Percentiles rank a stretch among this genome's conserved stretches.
Evolutionary conservation across 1,284 basidiomycete species (phyloP).

Genomic region (Serendipita sp.): DNA sequence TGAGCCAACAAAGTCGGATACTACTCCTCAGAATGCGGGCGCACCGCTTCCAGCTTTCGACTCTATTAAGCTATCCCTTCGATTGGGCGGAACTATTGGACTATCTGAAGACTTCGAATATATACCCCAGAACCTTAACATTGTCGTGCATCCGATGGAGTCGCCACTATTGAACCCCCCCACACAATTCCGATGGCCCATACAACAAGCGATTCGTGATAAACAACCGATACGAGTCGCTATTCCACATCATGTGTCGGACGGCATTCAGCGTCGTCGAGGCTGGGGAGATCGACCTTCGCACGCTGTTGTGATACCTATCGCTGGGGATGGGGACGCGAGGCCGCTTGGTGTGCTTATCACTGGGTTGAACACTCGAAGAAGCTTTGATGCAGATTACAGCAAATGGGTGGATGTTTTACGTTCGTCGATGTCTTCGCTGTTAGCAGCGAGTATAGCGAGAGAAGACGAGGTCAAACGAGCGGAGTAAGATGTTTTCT

Average conservation of each 20-base stretch:
- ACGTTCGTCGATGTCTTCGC: constrained; percentile 12
- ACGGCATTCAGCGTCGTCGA: constrained; percentile 10
- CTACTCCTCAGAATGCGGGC: background rate
- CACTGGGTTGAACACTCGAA: constrained; percentile 16
- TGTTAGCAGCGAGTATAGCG: constrained; percentile 15
- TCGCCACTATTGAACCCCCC: background rate
- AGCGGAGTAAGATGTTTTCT: constrained; percentile 15
- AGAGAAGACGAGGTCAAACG: constrained; percentile 17
- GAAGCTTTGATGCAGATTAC: constrained; percentile 17
- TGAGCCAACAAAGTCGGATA: background rate
- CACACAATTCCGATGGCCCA: constrained; percentile 10
- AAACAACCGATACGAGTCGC: constrained; percentile 7
- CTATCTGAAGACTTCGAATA: constrained; percentile 6
- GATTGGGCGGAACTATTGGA: constrained; percentile 10
- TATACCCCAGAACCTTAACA: background rate
- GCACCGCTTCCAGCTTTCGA: background rate
- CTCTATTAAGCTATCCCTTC: background rate
- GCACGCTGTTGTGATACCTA: constrained; percentile 17
- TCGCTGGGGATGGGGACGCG: constrained; percentile 9
- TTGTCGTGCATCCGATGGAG: background rate
- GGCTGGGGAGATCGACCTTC: constrained; percentile 18
- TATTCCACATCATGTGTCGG: constrained; percentile 5
- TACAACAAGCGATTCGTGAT: constrained; percentile 9
- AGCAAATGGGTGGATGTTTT: constrained; percentile 16
- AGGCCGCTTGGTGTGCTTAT: background rate